Percentiles rank a stretch among this genome's conserved stretches.
Conservation (phyloP, 2,329 filamentous ascomycete genomes). For the Fusarium piperis region DNA sequence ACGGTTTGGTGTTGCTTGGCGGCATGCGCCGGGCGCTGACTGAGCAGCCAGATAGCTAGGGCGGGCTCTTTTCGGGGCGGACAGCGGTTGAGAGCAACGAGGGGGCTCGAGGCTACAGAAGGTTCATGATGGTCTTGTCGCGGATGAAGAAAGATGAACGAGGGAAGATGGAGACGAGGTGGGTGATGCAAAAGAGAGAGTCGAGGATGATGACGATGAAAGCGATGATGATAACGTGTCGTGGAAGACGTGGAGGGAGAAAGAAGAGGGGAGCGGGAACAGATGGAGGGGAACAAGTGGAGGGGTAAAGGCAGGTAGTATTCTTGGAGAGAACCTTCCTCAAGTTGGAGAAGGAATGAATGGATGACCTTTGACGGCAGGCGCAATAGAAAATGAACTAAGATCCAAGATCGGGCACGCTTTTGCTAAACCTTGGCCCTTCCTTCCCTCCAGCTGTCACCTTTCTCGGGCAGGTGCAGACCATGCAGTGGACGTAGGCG, state of each 20-base stretch:
- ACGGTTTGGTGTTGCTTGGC: slow-evolving; percentile 56
- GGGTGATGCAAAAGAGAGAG: background rate
- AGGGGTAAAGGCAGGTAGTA: slow-evolving; percentile 14
- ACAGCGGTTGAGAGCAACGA: slow-evolving; percentile 34
- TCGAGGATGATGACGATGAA: slow-evolving; percentile 15
- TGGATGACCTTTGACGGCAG: background rate
- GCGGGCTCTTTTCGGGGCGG: slow-evolving; percentile 25
- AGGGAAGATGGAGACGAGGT: slow-evolving; percentile 1
- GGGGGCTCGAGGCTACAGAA: slow-evolving; percentile 30
- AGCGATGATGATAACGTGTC: slow-evolving; percentile 1
- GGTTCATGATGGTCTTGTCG: slow-evolving; percentile 31
- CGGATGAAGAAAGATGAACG: background rate
- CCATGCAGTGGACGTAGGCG: background rate
- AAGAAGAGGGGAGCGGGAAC: background rate
- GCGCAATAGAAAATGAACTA: background rate
- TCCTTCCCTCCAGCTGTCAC: background rate
- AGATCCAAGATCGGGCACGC: slow-evolving; percentile 4
- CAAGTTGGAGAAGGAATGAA: background rate
- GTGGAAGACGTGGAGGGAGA: background rate
- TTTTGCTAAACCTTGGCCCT: background rate
- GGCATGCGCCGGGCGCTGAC: slow-evolving; percentile 46
- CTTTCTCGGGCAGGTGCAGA: background rate
- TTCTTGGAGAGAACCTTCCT: background rate
- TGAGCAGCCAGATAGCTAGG: slow-evolving; percentile 35
- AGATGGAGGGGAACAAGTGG: slow-evolving; percentile 15